Evolutionary conservation across 1,284 basidiomycete genomes (phyloP).

Genomic region (Trichosporon faecale): DNA sequence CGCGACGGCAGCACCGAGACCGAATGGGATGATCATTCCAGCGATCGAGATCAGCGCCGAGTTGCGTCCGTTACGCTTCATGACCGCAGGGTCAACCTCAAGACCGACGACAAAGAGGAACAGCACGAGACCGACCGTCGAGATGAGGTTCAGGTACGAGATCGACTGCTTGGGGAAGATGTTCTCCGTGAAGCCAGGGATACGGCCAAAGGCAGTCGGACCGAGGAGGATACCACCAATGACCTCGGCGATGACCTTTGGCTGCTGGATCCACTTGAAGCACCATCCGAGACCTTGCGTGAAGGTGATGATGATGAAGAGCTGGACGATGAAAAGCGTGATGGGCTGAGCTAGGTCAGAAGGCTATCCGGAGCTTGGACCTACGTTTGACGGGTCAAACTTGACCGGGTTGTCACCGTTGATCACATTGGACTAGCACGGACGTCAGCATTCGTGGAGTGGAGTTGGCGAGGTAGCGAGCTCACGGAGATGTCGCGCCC

Average conservation of each 20-base stretch:
- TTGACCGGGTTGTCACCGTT: slow-evolving; percentile 33
- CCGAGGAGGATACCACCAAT: slow-evolving; percentile 77
- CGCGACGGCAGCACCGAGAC: slow-evolving; percentile 75
- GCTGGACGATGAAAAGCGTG: slow-evolving; percentile 70
- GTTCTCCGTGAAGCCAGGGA: slow-evolving; percentile 74
- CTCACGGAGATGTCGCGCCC: slow-evolving; percentile 16
- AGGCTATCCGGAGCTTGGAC: slow-evolving; percentile 9
- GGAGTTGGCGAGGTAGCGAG: not conserved
- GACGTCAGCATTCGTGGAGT: not conserved
- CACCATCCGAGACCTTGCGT: slow-evolving; percentile 66
- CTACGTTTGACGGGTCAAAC: slow-evolving; percentile 59
- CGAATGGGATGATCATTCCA: slow-evolving; percentile 76
- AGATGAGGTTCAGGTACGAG: slow-evolving; percentile 77
- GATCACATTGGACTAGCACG: slow-evolving; percentile 16
- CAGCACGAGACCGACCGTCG: slow-evolving; percentile 89
- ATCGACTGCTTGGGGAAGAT: slow-evolving; percentile 73
- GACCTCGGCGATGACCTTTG: slow-evolving; percentile 82
- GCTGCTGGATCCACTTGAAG: slow-evolving; percentile 69
- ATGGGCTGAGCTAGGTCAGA: slow-evolving; percentile 59
- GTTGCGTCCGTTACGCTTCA: slow-evolving; percentile 70
- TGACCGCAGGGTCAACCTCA: slow-evolving; percentile 76
- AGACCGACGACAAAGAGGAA: slow-evolving; percentile 91
- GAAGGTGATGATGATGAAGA: slow-evolving; percentile 66
- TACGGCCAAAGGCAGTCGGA: slow-evolving; percentile 65
- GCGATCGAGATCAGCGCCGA: slow-evolving; percentile 60